A percentile compares a stretch with the other conserved stretches of the same genome.
Conservation (phyloP, 163 green algal species). For the Chlorella variabilis region DNA sequence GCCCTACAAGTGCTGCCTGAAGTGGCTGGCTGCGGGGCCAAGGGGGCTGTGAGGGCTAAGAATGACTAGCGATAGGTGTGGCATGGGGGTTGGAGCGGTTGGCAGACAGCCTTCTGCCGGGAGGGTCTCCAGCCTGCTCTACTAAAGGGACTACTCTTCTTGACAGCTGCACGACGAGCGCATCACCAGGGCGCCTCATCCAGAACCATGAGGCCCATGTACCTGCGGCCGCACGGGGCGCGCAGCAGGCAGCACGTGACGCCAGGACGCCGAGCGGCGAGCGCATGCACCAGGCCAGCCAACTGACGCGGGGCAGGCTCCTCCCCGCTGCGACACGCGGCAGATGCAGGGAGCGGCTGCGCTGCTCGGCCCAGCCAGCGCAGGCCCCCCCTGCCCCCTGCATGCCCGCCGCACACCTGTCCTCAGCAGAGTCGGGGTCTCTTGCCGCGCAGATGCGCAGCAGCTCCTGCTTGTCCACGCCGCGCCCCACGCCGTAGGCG, state of each 20-base stretch:
- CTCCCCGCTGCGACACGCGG: not conserved
- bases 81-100: too few relatives aligned
- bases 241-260: too few relatives aligned
- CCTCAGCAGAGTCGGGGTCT: not conserved
- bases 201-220: conserved; percentile 62
- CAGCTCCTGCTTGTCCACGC: conserved; percentile 71
- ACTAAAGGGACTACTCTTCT: too few relatives aligned
- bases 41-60: too few relatives aligned
- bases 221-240: too few relatives aligned
- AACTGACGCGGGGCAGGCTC: too few relatives aligned
- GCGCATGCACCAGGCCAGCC: not conserved
- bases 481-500: conserved; percentile 78
- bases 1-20: too few relatives aligned
- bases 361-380: not conserved
- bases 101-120: too few relatives aligned
- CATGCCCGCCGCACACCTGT: not conserved
- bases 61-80: too few relatives aligned
- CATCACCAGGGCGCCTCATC: conserved; percentile 61
- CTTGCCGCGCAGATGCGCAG: conserved; percentile 58
- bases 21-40: not conserved
- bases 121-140: too few relatives aligned
- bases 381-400: not conserved
- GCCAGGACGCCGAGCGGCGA: too few relatives aligned
- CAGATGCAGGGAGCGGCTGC: not conserved
- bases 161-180: too few relatives aligned